phyloP scores from a whole-genome alignment of 805 yeast genomes.

The Schwanniomyces vanrijiae region DNA sequence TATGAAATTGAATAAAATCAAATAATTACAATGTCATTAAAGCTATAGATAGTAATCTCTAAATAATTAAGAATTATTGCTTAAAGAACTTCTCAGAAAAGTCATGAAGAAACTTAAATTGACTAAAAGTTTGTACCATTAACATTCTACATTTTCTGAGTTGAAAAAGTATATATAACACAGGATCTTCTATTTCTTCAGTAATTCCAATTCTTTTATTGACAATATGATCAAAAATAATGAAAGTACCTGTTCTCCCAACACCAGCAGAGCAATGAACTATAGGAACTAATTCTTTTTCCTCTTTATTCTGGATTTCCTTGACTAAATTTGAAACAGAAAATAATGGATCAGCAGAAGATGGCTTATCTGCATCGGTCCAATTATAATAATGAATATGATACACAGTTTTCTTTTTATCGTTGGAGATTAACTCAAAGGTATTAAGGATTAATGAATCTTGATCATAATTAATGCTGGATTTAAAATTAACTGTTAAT shows the following conservation, averaged over 20 bases:
- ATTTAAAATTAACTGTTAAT: conserved; percentile 15
- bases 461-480: conserved; percentile 12
- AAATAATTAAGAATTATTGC: not conserved
- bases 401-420: conserved; percentile 23
- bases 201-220: conserved; percentile 6
- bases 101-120: conserved; percentile 35
- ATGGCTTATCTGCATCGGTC: conserved; percentile 46
- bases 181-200: conserved; percentile 19
- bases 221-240: conserved; percentile 35
- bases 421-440: conserved; percentile 19
- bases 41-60: not conserved
- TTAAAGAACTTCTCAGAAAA: conserved; percentile 9
- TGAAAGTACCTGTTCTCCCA: conserved; percentile 45
- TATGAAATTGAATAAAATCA: not conserved
- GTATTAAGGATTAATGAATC: conserved; percentile 27
- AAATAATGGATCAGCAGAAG: conserved; percentile 28
- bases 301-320: conserved; percentile 3
- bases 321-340: conserved; percentile 20
- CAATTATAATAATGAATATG: conserved; percentile 45
- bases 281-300: conserved; percentile 19
- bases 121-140: conserved; percentile 46
- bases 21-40: not conserved
- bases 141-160: conserved; percentile 36
- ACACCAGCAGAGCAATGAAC: conserved; percentile 51
- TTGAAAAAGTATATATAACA: conserved; percentile 24